Evolutionary conservation across 169 alveolate species (phyloP).

Genomic region (Eimeria maxima): DNA sequence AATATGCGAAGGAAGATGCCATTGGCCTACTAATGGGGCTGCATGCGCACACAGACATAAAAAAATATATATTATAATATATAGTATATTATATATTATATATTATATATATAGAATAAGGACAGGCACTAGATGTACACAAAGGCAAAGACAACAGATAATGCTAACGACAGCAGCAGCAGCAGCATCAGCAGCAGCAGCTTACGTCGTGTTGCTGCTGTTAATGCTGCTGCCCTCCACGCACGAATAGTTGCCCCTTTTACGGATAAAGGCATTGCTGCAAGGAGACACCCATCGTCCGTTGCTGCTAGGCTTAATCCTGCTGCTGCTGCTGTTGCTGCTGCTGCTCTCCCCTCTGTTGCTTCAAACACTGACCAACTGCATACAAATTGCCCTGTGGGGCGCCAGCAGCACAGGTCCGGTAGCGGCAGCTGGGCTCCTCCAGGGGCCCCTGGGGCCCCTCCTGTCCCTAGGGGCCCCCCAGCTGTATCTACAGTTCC

Average conservation of each 20-base stretch:
- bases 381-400: constrained; percentile 29
- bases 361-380: neutral
- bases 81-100: neutral
- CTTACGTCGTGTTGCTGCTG: constrained; percentile 21
- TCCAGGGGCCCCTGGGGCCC: neutral
- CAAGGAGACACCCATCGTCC: constrained; percentile 16
- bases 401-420: constrained; percentile 35
- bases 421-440: neutral
- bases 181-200: neutral
- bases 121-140: neutral
- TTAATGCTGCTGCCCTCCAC: constrained; percentile 6
- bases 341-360: constrained; percentile 12
- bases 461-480: too few relatives aligned
- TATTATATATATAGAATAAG: neutral
- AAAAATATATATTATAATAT: neutral
- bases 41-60: neutral
- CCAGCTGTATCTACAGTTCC: neutral
- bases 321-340: too few relatives aligned
- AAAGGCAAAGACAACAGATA: neutral
- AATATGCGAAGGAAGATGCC: constrained; percentile 57
- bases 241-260: neutral
- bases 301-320: constrained; percentile 44
- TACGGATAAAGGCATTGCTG: neutral
- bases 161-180: neutral
- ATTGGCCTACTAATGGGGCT: constrained; percentile 55